Evolutionary conservation across 345 rosid genomes (phyloP), one percentile per base, ranked within the genome.

Genomic region (Noccaea caerulescens): DNA sequence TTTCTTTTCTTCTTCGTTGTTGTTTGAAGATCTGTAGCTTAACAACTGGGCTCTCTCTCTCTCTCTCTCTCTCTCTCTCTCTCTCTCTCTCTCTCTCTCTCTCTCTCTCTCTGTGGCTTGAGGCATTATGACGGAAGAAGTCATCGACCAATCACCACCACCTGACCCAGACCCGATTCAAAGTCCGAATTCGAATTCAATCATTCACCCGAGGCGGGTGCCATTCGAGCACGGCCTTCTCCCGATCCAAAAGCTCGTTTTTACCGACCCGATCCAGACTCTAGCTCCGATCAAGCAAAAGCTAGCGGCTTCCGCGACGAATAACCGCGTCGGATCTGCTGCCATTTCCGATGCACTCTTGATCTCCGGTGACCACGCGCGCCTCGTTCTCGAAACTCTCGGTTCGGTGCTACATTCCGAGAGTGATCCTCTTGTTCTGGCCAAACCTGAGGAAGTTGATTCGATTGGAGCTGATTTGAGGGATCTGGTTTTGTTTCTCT

Each of bases 191-290:
- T 75, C 78, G 68, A 79, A 58, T 68, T 79, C 87, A 8, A 63
- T 79, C 9, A 78, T 95, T 80, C 98, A 84, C 68, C 96, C 96
- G 10, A 85, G 97, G 34, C 90, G 99, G 13, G 99, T 86, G 71
- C 92, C 97, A 3, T 95, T 92, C 79, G 99, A 95, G 79, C 86
- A 92, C 76, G 99, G 98, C 10, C 94, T 95, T 69, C 84, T 95
- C 25, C 96, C 96, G 52, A 90, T 95, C 77, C 88, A 83, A 46
- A 92, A 92, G 81, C 91, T 92, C 68, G 76, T 86, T 69, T 87
- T 87, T 63, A 64, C 83, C 45, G 97, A 95, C 84, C 92, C 96
- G 41, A 84, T 84, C 38, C 91, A 84, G 72, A 68, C 80, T 71
- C 84, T 92, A 20, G 74, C 79, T 18, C 88, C 91, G 43, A 84